Base-by-base conservation (phyloP, 2,329 filamentous ascomycete species). In the Penicillium sp. region DNA sequence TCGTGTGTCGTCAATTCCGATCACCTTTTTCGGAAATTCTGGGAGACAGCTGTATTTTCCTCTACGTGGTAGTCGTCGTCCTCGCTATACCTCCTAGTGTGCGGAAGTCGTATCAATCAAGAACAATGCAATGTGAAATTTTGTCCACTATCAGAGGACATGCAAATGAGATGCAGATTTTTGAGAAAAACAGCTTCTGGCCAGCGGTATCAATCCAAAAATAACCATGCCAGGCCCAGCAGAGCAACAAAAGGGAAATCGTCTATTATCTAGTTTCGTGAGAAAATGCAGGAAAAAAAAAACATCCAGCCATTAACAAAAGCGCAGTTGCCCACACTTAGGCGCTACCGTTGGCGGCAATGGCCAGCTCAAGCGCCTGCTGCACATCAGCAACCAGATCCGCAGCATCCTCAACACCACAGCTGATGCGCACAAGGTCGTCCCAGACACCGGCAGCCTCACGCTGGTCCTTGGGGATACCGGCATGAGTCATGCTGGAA, bases 361-460 rank as follows among this genome's bases (percentile, higher is more conserved):
- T 81, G 41, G 91, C 91, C 77, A 84, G 86, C 76, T 95, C 89
- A 43, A 98, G 78, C 4, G 95, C 95, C 76, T 90, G 89, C 65
- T 92, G 75, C 16, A 96, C 87, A 80, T 99, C 95, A 41, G 83
- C 84, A 69, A 87, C 88, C 61, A 99, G 81, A 76, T 99, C 95
- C 61, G 88, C 87, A 7, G 87, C 86, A 71, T 99, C 95, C 79
- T 99, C 95, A 56, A 99, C 87, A 70, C 95, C 95, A 74, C 92
- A 97, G 83, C 92, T 96, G 60, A 99, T 83, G 65, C 95, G 86
- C 33, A 99, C 91, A 7, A 99, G 84, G 75, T 99, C 95, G 73
- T 99, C 95, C 71, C 88, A 98, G 35, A 99, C 92, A 61, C 95
- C 95, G 0, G 95, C 92, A 3, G 89, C 89, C 83, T 99, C 95